Evolutionary conservation across 306 rosid genomes (phyloP).

Genomic region (Myrica gale): DNA sequence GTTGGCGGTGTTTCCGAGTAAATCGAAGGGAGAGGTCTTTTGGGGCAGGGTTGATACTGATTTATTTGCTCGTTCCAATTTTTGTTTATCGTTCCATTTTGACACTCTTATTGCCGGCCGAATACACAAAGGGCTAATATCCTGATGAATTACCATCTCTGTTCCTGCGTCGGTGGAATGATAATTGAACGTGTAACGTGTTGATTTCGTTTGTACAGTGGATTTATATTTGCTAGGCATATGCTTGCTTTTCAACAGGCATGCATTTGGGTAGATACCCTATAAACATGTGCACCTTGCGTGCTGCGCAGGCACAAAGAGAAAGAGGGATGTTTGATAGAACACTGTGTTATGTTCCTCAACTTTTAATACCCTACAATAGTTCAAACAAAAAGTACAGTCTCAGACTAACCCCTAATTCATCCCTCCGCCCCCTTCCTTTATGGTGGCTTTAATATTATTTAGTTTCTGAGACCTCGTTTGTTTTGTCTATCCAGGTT

Average conservation of each 20-base stretch:
- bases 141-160: not conserved
- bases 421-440: not conserved
- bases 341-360: not conserved
- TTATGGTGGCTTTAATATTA: not conserved
- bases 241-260: not conserved
- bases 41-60: not conserved
- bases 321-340: too few relatives aligned
- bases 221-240: not conserved
- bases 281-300: not conserved
- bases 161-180: not conserved
- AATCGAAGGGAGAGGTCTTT: not conserved
- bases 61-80: not conserved
- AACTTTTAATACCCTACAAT: not conserved
- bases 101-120: not conserved
- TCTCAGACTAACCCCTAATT: not conserved
- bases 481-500: slow-evolving; percentile 51
- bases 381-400: not conserved
- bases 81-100: not conserved
- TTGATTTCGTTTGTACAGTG: not conserved
- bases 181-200: not conserved
- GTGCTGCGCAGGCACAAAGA: too few relatives aligned
- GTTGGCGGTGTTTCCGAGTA: not conserved
- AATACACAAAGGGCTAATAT: not conserved
- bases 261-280: not conserved
- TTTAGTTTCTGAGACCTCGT: not conserved